Evolutionary conservation across 176 grass and related monocot genomes (phyloP), one percentile per base, ranked within the genome.

Genomic region (Stipa capillata): DNA sequence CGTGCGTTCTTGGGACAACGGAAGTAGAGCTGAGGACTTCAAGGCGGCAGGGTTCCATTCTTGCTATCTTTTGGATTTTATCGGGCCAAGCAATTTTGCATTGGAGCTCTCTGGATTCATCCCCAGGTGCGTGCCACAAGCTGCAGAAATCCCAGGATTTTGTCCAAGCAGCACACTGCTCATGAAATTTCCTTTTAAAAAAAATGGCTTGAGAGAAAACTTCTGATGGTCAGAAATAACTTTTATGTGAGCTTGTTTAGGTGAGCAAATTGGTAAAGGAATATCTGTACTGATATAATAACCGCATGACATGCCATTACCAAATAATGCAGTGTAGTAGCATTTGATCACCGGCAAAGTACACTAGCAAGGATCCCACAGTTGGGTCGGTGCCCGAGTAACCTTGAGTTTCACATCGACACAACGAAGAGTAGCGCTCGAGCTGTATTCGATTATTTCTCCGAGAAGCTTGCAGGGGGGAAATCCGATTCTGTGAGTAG

Each of bases 61-160:
- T 15, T 98, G 92, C 85, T 94, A 98, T 64, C 92, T 98, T 42
- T 64, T 98, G 32, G 90, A 98, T 92, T 94, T 98, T 53, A 42
- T 94, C 3, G 96, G 96, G 35, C 96, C 96, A 8, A 77, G 87
- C 0, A 78, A 72, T 31, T 92, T 98, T 20, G 81, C 92, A 16
- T 50, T 92, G 20, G 88, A 98, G 39, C 72, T 98, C 34, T 65
- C 87, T 17, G 65, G 32, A 34, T 88, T 89, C 77, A 43, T 94
- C 62, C 90, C 90, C 64, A 82, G 90, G 96, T 97, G 85, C 56
- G 67, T 50, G n/a, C n/a, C n/a, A n/a, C n/a, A n/a, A n/a, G n/a
- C n/a, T n/a, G n/a, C n/a, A n/a, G 52, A 53, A 70, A 31, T 37
- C 11, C 56, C 29, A 48, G 3, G 17, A n/a, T 58, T 12, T 27